Evolutionary conservation across 2,329 filamentous ascomycete species (phyloP).

Genomic region (Sphaerulina vaccinii): DNA sequence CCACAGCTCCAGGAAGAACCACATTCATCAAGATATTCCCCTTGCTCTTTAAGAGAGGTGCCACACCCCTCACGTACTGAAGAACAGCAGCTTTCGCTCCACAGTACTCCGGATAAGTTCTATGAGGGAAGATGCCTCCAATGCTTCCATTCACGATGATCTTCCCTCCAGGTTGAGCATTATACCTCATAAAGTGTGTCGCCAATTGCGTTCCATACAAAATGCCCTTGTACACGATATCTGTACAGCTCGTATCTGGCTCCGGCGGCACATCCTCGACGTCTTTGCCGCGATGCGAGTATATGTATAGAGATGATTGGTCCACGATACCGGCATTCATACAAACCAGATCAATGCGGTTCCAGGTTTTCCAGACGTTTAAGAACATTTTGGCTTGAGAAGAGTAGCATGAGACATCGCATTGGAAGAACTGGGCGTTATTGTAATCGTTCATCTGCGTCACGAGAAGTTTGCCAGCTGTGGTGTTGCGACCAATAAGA

Average conservation of each 20-base stretch:
- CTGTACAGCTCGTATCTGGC: constrained; percentile 48
- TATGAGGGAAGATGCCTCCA: constrained; percentile 46
- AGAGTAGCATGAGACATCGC: constrained; percentile 50
- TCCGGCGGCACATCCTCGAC: constrained; percentile 42
- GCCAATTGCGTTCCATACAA: constrained; percentile 52
- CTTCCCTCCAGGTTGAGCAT: constrained; percentile 31
- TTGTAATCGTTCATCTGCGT: constrained; percentile 30
- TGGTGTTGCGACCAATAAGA: constrained; percentile 42
- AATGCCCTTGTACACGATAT: constrained; percentile 54
- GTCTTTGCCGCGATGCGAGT: constrained; percentile 4
- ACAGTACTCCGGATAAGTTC: constrained; percentile 50
- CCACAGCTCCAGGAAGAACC: constrained; percentile 49
- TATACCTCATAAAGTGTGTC: constrained; percentile 56
- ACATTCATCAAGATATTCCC: constrained; percentile 42
- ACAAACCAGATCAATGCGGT: constrained; percentile 50
- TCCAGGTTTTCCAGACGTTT: constrained; percentile 45
- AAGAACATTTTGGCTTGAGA: constrained; percentile 47
- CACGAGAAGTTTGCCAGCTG: constrained; percentile 37
- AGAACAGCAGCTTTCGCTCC: constrained; percentile 53
- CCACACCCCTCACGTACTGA: constrained; percentile 43
- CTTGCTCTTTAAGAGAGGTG: constrained; percentile 39
- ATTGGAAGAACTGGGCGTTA: constrained; percentile 45
- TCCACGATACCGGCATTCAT: constrained; percentile 55
- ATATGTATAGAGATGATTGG: constrained; percentile 47
- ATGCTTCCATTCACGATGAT: constrained; percentile 35